Conservation (phyloP, 1,284 basidiomycete species). For the Leccinum angustisporum region DNA sequence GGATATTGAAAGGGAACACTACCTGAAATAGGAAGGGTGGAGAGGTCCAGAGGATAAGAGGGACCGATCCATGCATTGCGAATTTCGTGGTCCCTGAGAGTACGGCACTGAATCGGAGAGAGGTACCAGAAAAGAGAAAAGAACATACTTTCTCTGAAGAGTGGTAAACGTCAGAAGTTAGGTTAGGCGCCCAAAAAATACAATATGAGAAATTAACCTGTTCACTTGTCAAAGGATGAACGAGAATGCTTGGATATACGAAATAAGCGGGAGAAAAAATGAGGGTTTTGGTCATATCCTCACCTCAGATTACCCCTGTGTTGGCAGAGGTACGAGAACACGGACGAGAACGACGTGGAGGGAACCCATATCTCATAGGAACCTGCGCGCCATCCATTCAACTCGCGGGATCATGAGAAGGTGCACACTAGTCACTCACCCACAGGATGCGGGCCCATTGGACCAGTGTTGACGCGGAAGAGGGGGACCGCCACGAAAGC, state of each 20-base stretch:
- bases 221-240: constrained; percentile 70
- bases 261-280: neutral
- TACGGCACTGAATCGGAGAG: neutral
- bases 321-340: constrained; percentile 71
- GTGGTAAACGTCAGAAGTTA: neutral
- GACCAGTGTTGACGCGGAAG: constrained; percentile 64
- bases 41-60: constrained; percentile 63
- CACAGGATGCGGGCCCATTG: constrained; percentile 74
- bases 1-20: constrained; percentile 69
- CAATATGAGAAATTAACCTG: constrained; percentile 42
- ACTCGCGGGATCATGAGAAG: neutral
- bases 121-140: neutral
- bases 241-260: constrained; percentile 41
- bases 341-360: constrained; percentile 64
- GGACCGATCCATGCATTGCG: constrained; percentile 73
- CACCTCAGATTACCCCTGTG: constrained; percentile 69
- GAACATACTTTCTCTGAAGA: constrained; percentile 37
- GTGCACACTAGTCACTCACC: constrained; percentile 42
- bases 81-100: constrained; percentile 57
- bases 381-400: constrained; percentile 38
- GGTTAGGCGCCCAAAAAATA: neutral
- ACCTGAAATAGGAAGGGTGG: constrained; percentile 49
- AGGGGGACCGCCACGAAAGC: constrained; percentile 76
- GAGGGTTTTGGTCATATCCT: neutral
- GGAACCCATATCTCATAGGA: constrained; percentile 80